A percentile compares a stretch with the other conserved stretches of the same genome.
Evolutionary conservation across 2,329 filamentous ascomycete genomes (phyloP).

Genomic region (Pleurostoma richardsiae): DNA sequence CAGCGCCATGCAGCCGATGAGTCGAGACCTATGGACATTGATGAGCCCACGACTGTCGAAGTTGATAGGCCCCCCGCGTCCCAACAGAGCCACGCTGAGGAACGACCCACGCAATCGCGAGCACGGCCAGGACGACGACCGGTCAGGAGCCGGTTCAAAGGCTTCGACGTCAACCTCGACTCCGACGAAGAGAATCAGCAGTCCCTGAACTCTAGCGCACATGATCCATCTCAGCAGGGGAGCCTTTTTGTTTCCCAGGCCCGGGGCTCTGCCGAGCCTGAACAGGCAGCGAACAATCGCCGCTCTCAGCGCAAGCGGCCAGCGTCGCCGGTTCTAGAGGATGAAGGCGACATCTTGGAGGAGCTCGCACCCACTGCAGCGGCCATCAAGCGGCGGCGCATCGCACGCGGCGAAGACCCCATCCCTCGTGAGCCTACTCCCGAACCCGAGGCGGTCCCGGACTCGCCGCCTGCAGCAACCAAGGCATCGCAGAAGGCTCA

Average conservation of each 20-base stretch:
- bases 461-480: slow-evolving; percentile 17
- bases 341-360: slow-evolving; percentile 58
- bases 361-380: slow-evolving; percentile 71
- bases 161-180: slow-evolving; percentile 53
- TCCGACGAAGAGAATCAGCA: slow-evolving; percentile 27
- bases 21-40: slow-evolving; percentile 17
- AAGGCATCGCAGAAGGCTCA: slow-evolving; percentile 44
- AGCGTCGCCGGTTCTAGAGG: slow-evolving; percentile 30
- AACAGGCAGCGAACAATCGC: neutral
- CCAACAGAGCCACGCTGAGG: slow-evolving; percentile 1
- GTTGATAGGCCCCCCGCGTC: neutral
- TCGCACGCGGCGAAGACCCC: slow-evolving; percentile 52
- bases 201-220: too few species aligned
- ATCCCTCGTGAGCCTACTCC: slow-evolving; percentile 22
- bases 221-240: too few species aligned
- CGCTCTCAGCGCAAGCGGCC: slow-evolving; percentile 38
- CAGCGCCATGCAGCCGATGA: neutral
- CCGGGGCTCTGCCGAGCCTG: slow-evolving; percentile 12
- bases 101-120: slow-evolving; percentile 11
- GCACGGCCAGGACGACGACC: slow-evolving; percentile 31
- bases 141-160: slow-evolving; percentile 60
- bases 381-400: slow-evolving; percentile 71
- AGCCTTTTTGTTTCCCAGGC: slow-evolving; percentile 14
- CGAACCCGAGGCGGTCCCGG: slow-evolving; percentile 10
- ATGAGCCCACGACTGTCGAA: slow-evolving; percentile 8